A percentile compares a stretch with the other conserved stretches of the same genome.
phyloP scores from a whole-genome alignment of 345 rosid species.

The Linum usitatissimum region DNA sequence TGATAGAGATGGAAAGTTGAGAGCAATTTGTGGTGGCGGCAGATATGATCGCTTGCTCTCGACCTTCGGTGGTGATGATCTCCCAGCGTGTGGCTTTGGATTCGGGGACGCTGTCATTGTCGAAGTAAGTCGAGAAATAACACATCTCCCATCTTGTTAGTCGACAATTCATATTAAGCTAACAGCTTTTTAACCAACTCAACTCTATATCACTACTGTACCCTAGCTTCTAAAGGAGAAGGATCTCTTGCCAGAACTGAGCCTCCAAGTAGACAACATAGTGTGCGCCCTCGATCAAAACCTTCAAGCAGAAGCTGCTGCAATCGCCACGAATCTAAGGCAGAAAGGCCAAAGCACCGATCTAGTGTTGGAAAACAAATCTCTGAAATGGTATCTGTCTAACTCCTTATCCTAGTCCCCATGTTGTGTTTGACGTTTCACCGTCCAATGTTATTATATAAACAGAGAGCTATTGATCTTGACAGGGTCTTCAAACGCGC shows the following conservation, averaged over 20 bases:
- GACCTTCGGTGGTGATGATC: constrained; percentile 85
- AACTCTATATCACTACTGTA: not conserved
- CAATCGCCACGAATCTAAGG: constrained; percentile 64
- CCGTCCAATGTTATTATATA: no score
- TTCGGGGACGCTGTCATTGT: constrained; percentile 91
- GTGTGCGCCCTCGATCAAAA: constrained; percentile 70
- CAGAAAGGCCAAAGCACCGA: constrained; percentile 74
- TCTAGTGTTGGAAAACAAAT: constrained; percentile 76
- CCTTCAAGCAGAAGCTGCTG: constrained; percentile 77
- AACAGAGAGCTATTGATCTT: no score
- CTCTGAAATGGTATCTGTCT: constrained; percentile 56
- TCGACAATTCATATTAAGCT: not conserved
- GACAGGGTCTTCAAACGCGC: constrained; percentile 90
- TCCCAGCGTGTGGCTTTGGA: constrained; percentile 97
- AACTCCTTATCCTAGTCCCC: not conserved
- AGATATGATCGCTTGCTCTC: constrained; percentile 74
- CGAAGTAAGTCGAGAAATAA: constrained; percentile 45
- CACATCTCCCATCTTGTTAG: not conserved
- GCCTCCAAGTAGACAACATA: constrained; percentile 57
- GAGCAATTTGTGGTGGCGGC: constrained; percentile 97
- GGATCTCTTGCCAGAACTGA: constrained; percentile 52
- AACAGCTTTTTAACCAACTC: not conserved
- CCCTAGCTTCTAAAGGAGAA: constrained; percentile 77
- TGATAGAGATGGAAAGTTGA: constrained; percentile 67
- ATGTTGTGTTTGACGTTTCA: no score